Conservation (phyloP, 192 early-diverging fungal species). For the Obelidium mucronatum region DNA sequence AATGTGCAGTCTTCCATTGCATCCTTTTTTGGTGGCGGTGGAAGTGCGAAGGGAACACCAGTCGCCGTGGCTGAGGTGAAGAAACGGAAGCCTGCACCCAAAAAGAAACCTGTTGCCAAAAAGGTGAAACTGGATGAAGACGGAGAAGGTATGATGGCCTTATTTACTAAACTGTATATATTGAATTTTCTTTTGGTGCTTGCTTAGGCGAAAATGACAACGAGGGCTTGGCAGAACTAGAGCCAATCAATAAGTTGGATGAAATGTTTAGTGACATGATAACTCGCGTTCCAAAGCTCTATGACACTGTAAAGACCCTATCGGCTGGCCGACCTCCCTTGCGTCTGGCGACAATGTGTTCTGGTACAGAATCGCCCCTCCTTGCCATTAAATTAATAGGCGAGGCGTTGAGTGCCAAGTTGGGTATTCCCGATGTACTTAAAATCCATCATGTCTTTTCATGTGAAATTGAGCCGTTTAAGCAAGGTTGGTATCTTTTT, state of each 20-base stretch:
- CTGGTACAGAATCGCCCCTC: conserved; percentile 55
- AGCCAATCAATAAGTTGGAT: conserved; percentile 45
- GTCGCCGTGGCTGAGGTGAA: not conserved
- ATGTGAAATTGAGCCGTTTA: conserved; percentile 61
- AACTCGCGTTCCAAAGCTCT: conserved; percentile 21
- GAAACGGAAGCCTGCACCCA: not conserved
- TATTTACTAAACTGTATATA: not conserved
- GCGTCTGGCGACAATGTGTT: conserved; percentile 58
- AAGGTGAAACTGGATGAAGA: conserved; percentile 30
- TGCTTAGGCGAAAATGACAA: not conserved
- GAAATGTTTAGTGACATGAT: conserved; percentile 55
- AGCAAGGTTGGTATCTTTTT: conserved; percentile 37
- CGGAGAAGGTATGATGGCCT: conserved; percentile 6
- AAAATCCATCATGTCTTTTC: conserved; percentile 54
- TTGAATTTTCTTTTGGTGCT: not conserved
- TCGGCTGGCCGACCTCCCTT: conserved; percentile 37
- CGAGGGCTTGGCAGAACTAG: conserved; percentile 25
- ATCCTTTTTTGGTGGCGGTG: conserved; percentile 30
- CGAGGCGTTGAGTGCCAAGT: conserved; percentile 30
- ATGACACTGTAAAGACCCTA: conserved; percentile 34
- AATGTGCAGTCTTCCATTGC: conserved; percentile 9
- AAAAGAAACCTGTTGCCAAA: conserved; percentile 11
- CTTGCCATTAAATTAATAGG: conserved; percentile 48
- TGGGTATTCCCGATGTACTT: conserved; percentile 32
- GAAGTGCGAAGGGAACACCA: not conserved